phyloP scores from a whole-genome alignment of 2,329 filamentous ascomycete genomes.

The Emergomyces africanus region DNA sequence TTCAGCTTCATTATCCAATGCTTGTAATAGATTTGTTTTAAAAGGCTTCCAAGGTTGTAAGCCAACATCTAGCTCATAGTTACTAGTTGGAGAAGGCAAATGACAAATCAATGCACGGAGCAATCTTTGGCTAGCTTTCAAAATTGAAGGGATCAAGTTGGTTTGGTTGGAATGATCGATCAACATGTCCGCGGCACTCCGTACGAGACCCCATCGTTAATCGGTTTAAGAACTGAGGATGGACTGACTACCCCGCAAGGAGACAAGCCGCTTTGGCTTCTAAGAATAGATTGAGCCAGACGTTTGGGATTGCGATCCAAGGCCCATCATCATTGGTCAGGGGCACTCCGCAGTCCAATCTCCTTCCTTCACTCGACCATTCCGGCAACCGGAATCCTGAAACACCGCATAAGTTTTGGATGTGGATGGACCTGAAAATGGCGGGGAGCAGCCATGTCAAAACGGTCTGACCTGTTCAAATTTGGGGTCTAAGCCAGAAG shows the following conservation, averaged over 20 bases:
- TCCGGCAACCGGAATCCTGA: not conserved
- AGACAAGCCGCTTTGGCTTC: not conserved
- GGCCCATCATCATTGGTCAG: not conserved
- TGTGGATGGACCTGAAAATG: not conserved
- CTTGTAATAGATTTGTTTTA: not conserved
- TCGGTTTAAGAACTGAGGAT: not conserved
- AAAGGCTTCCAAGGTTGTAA: not conserved
- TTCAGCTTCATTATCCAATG: not conserved
- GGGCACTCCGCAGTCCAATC: too few species aligned
- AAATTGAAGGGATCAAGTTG: not conserved
- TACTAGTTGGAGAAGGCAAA: not conserved
- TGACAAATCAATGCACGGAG: not conserved
- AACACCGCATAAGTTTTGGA: not conserved
- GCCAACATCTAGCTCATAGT: not conserved
- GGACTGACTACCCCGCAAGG: not conserved
- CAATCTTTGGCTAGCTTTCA: not conserved
- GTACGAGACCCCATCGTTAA: not conserved
- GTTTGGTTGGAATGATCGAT: not conserved
- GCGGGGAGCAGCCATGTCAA: not conserved
- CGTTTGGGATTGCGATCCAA: not conserved
- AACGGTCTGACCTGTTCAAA: not conserved
- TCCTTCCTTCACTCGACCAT: not conserved
- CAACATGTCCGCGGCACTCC: not conserved
- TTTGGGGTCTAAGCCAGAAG: not conserved
- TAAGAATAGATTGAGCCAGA: not conserved